These are phyloP conservation scores for Coniella lustricola DNA, from an alignment of 2,329 filamentous ascomycete genomes.

Conservation along the genomic window DNA sequence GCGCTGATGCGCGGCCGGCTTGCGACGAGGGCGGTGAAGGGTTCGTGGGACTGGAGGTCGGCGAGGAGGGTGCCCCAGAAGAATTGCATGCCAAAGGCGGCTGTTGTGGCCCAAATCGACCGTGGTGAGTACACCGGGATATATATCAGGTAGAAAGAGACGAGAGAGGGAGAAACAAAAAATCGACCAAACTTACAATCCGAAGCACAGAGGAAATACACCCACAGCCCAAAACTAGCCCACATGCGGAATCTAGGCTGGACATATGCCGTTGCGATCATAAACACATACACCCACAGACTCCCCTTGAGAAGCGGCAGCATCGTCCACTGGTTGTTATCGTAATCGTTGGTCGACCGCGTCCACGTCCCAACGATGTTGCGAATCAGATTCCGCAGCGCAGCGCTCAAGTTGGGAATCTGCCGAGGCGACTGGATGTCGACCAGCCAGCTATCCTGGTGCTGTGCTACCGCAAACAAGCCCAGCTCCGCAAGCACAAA, in stretches of 20 bases:
- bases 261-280: slow-evolving; percentile 44
- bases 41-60: slow-evolving; percentile 47
- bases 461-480: slow-evolving; percentile 47
- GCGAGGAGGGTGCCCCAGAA: slow-evolving; percentile 56
- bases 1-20: slow-evolving; percentile 36
- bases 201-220: slow-evolving; percentile 40
- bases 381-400: slow-evolving; percentile 36
- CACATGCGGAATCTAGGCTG: slow-evolving; percentile 43
- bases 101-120: too few species aligned
- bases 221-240: slow-evolving; percentile 36
- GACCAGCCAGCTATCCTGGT: slow-evolving; percentile 54
- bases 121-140: too few species aligned
- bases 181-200: slow-evolving; percentile 23
- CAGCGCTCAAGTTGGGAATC: slow-evolving; percentile 31
- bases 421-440: slow-evolving; percentile 38
- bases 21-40: slow-evolving; percentile 39
- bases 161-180: slow-evolving; percentile 17
- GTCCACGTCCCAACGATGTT: slow-evolving; percentile 47
- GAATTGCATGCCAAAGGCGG: slow-evolving; percentile 49
- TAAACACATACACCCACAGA: slow-evolving; percentile 46
- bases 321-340: slow-evolving; percentile 53
- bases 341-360: slow-evolving; percentile 42
- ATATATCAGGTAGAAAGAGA: neutral
- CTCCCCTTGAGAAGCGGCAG: slow-evolving; percentile 47
- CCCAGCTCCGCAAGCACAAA: slow-evolving; percentile 49